Conservation (phyloP, 1,139 yeast species). For the Debaryomyces sp. region DNA sequence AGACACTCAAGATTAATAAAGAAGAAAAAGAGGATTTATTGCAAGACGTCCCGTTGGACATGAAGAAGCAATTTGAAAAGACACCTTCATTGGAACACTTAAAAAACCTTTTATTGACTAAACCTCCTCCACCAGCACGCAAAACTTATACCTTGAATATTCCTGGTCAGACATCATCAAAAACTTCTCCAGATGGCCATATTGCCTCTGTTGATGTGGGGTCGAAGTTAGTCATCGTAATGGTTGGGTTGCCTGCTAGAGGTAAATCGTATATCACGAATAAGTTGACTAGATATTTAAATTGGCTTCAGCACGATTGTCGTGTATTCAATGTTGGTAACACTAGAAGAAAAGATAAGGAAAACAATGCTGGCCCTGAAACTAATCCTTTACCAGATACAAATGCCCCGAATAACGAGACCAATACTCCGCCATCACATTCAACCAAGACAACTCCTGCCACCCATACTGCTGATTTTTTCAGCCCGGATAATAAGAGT, state of each 20-base stretch:
- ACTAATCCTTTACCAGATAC: constrained; percentile 69
- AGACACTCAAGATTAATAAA: constrained; percentile 11
- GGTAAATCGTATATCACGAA: constrained; percentile 93
- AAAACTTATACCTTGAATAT: constrained; percentile 83
- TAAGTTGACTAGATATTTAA: constrained; percentile 81
- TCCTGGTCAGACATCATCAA: constrained; percentile 88
- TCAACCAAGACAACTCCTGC: constrained; percentile 18
- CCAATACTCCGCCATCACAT: constrained; percentile 16
- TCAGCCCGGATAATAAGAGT: constrained; percentile 74
- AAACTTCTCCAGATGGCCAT: constrained; percentile 80
- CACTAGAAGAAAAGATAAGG: constrained; percentile 77
- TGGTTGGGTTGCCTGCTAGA: constrained; percentile 93
- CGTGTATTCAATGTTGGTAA: constrained; percentile 93
- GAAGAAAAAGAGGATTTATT: constrained; percentile 25
- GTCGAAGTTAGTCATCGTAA: constrained; percentile 84
- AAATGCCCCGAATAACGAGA: constrained; percentile 40
- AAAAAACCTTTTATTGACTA: constrained; percentile 39
- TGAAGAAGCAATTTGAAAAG: constrained; percentile 40
- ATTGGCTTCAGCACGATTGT: constrained; percentile 91
- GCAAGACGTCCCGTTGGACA: constrained; percentile 38
- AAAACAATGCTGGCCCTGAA: constrained; percentile 69
- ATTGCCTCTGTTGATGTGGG: constrained; percentile 75
- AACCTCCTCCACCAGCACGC: constrained; percentile 41
- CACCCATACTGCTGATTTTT: constrained; percentile 77
- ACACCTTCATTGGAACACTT: constrained; percentile 47